Conservation (phyloP, 768 basidiomycete genomes). For the Lactifluus piperatus region DNA sequence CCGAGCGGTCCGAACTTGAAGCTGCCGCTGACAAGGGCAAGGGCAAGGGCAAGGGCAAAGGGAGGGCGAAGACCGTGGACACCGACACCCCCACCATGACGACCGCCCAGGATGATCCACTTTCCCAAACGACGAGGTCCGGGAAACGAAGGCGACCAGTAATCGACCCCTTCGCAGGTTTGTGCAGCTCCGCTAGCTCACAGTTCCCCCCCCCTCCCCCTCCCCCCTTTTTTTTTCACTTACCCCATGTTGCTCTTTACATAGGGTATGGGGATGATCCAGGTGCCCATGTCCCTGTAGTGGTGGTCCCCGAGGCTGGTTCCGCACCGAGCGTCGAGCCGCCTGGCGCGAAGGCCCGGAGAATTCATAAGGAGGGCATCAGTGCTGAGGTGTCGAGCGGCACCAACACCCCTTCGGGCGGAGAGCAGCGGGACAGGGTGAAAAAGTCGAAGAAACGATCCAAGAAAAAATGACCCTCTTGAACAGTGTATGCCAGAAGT, state of each 20-base stretch:
- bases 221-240: too few species aligned
- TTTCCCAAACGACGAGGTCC: background rate
- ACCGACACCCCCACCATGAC: conserved; percentile 2
- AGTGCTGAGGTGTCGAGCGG: background rate
- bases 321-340: background rate
- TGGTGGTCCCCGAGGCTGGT: background rate
- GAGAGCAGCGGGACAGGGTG: background rate
- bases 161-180: conserved; percentile 64
- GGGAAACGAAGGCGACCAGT: conserved; percentile 43
- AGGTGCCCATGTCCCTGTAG: background rate
- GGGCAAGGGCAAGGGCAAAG: conserved; percentile 11
- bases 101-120: background rate
- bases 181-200: conserved; percentile 9
- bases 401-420: conserved; percentile 7
- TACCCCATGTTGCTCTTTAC: background rate
- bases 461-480: conserved; percentile 9
- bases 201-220: too few species aligned
- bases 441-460: conserved; percentile 8
- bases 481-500: background rate
- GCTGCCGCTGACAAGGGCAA: background rate
- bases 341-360: background rate
- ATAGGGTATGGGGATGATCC: conserved; percentile 29
- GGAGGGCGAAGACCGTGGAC: conserved; percentile 21
- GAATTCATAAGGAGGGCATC: background rate
- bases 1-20: background rate